These are phyloP conservation scores for Boletus fagicola DNA, from an alignment of 768 basidiomycete species.

Conservation along the genomic window DNA sequence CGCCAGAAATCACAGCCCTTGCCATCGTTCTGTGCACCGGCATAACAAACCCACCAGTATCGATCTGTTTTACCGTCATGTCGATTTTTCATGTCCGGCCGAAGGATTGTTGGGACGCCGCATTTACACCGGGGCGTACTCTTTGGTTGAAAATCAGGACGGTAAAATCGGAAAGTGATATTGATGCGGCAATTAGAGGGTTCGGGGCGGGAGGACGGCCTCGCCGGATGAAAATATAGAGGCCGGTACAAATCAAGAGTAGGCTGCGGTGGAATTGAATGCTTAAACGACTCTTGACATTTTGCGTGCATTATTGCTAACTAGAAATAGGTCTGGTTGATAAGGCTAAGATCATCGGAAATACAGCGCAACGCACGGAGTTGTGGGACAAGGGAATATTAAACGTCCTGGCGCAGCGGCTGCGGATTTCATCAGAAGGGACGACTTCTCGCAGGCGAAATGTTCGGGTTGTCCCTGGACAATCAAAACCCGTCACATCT, in stretches of 20 bases:
- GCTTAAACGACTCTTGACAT: constrained; percentile 81
- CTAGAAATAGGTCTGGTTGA: constrained; percentile 34
- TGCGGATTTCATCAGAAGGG: constrained; percentile 54
- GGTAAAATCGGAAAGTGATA: constrained; percentile 83
- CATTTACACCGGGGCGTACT: constrained; percentile 74
- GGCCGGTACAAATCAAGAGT: constrained; percentile 74
- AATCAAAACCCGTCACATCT: neutral
- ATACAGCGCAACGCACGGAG: constrained; percentile 48
- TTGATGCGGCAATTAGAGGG: constrained; percentile 74
- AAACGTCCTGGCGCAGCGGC: constrained; percentile 66
- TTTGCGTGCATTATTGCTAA: constrained; percentile 86
- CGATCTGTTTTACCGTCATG: constrained; percentile 50
- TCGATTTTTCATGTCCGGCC: constrained; percentile 78
- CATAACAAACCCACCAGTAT: constrained; percentile 79
- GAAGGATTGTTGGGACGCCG: constrained; percentile 63
- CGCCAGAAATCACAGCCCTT: constrained; percentile 79
- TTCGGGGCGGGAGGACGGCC: constrained; percentile 29
- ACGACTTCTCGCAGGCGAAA: constrained; percentile 80
- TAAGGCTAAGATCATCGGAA: neutral
- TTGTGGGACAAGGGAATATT: constrained; percentile 78
- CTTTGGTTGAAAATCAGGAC: constrained; percentile 72
- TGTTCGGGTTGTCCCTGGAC: constrained; percentile 58
- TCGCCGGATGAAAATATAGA: constrained; percentile 39
- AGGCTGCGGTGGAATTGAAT: constrained; percentile 69
- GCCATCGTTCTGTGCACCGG: constrained; percentile 79